Base-by-base conservation (phyloP, 2,329 filamentous ascomycete species). In the Diaporthe australafricana region DNA sequence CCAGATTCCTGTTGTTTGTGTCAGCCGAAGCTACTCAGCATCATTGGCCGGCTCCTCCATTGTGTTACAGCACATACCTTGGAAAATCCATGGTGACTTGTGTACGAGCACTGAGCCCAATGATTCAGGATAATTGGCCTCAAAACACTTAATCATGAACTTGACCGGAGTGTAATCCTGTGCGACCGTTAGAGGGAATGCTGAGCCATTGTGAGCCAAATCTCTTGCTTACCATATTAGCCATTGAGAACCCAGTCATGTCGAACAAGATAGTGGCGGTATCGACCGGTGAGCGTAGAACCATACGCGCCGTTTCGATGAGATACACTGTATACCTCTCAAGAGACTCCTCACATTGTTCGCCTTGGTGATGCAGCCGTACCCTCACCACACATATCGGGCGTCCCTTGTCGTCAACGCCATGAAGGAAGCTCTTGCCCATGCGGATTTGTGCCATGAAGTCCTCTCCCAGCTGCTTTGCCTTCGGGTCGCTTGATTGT, bases 91-190 rank as follows among this genome's bases (percentile, higher is more conserved):
- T 4, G 96, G 96, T 0, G 96, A 92, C 81, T 98, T 98, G 86
- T 99, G 96, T 47, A 99, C 94, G 56, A 98, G 88, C 3, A 98
- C 94, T 2, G 93, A 89, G 35, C 96, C 96, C 1, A 99, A 87
- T 60, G 91, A 96, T 82, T 99, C 96, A 0, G 96, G 96, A 77
- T 98, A 99, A 81, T 99, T 98, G 73, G 96, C 96, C 84, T 99
- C 96, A 79, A 99, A 99, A 82, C 95, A 98, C 83, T 98, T 97
- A 82, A 99, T 98, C 93, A 99, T 98, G 84, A 98, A 99, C 79
- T 98, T 99, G 71, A 99, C 94, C 1, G 96, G 96, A 0, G 93
- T 90, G 81, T 98, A 98, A 81, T 99, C 96, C 91, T 92, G 70
- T 42, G 71, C 81, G 45, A 79, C 77, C 45, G 68, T 75, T 12